Percentiles rank a stretch among this genome's conserved stretches.
These are phyloP conservation scores for Stipa capillata DNA, from an alignment of 176 grass and related monocot species.

Conservation along the genomic window DNA sequence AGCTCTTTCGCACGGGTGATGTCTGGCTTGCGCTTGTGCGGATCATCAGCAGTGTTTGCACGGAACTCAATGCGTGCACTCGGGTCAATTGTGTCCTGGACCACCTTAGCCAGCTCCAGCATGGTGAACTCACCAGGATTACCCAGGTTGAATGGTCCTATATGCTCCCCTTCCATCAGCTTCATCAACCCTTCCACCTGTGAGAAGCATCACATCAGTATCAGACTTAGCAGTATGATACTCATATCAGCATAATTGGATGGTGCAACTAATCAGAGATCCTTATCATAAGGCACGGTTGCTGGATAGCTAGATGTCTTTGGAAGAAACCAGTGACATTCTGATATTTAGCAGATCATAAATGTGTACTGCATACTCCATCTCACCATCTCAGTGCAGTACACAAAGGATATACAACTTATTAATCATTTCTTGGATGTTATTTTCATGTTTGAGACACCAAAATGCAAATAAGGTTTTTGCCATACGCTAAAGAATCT, in stretches of 20 bases:
- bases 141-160: too few relatives aligned
- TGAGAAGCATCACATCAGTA: background rate
- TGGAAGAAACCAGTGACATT: background rate
- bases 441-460: background rate
- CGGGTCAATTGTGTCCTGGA: slow-evolving; percentile 72
- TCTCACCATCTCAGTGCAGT: background rate
- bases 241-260: background rate
- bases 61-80: slow-evolving; percentile 62
- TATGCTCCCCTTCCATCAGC: too few relatives aligned
- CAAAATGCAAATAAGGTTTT: background rate
- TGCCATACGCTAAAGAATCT: background rate
- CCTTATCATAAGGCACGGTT: background rate
- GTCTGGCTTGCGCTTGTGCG: too few relatives aligned
- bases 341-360: background rate
- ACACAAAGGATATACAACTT: background rate
- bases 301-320: background rate
- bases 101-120: slow-evolving; percentile 71
- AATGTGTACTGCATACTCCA: background rate
- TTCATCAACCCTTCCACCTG: slow-evolving; percentile 77
- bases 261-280: background rate
- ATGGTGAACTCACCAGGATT: too few relatives aligned
- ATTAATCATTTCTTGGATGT: background rate
- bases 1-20: too few relatives aligned
- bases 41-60: slow-evolving; percentile 64
- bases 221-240: background rate